Evolutionary conservation across 148 eudicot genomes (phyloP).

Genomic region (Limonium bicolor): DNA sequence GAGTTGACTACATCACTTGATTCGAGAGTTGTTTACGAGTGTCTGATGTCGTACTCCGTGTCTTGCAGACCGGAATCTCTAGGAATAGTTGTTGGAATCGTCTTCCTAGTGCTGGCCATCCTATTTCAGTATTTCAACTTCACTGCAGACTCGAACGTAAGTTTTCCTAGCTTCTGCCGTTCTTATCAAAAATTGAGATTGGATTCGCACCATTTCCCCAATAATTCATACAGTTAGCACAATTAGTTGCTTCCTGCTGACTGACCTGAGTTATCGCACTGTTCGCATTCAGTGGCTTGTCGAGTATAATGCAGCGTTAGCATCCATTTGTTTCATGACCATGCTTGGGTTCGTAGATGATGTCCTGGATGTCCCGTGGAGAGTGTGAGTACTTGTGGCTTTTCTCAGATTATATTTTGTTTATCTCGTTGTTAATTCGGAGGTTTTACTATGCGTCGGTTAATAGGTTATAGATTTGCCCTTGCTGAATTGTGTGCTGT

Average conservation of each 20-base stretch:
- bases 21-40: neutral
- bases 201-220: neutral
- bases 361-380: constrained; percentile 96
- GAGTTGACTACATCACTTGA: neutral
- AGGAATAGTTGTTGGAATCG: constrained; percentile 84
- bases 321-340: constrained; percentile 91
- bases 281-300: constrained; percentile 66
- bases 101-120: constrained; percentile 68
- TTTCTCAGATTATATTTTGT: neutral
- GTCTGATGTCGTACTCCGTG: constrained; percentile 1
- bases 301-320: constrained; percentile 94
- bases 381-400: constrained; percentile 63
- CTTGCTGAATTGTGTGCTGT: no score
- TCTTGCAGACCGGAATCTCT: constrained; percentile 85
- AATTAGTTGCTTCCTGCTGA: no score
- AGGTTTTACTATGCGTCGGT: no score
- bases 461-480: no score
- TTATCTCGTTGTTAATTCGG: neutral
- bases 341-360: constrained; percentile 96
- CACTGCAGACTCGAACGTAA: constrained; percentile 80
- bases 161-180: constrained; percentile 8
- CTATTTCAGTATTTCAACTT: constrained; percentile 77
- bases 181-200: neutral
- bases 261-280: no score
- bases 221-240: no score